A percentile compares a stretch with the other conserved stretches of the same genome.
phyloP scores from a whole-genome alignment of 1,284 basidiomycete genomes.

The Porogramme epimiltina region DNA sequence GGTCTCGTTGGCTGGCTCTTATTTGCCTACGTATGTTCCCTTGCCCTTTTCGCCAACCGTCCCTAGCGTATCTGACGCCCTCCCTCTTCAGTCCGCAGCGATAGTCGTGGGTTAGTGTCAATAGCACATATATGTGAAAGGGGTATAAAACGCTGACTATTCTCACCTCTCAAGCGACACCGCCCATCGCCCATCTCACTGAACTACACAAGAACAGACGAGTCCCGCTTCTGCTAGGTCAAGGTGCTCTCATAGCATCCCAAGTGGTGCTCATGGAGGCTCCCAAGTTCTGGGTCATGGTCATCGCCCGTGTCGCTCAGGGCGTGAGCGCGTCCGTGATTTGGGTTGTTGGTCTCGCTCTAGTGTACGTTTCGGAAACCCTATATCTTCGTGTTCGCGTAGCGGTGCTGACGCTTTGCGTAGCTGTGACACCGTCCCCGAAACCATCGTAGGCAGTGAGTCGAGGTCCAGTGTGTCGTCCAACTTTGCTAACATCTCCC shows the following conservation, averaged over 20 bases:
- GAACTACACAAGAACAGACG: slow-evolving; percentile 60
- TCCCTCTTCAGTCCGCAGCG: slow-evolving; percentile 32
- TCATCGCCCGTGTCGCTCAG: slow-evolving; percentile 69
- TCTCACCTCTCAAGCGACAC: slow-evolving; percentile 50
- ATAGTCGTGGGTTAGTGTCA: slow-evolving; percentile 32
- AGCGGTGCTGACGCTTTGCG: slow-evolving; percentile 4
- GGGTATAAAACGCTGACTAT: background rate
- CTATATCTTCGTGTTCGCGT: background rate
- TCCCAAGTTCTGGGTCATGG: slow-evolving; percentile 70
- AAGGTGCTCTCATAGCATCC: slow-evolving; percentile 56
- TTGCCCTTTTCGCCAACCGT: background rate
- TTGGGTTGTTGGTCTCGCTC: slow-evolving; percentile 74
- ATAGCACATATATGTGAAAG: background rate
- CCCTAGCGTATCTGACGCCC: background rate
- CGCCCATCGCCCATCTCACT: slow-evolving; percentile 69
- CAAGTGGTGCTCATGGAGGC: slow-evolving; percentile 80
- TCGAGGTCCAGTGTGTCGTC: slow-evolving; percentile 10
- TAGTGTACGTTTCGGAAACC: slow-evolving; percentile 51
- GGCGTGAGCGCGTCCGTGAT: slow-evolving; percentile 75
- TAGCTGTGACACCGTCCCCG: slow-evolving; percentile 72
- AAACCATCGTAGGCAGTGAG: slow-evolving; percentile 60
- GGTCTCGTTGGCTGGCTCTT: slow-evolving; percentile 69
- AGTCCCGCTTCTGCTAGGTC: slow-evolving; percentile 60
- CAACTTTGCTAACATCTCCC: background rate
- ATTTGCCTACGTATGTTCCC: slow-evolving; percentile 55